phyloP scores from a whole-genome alignment of 768 basidiomycete genomes.

The Myochromella boudieri region DNA sequence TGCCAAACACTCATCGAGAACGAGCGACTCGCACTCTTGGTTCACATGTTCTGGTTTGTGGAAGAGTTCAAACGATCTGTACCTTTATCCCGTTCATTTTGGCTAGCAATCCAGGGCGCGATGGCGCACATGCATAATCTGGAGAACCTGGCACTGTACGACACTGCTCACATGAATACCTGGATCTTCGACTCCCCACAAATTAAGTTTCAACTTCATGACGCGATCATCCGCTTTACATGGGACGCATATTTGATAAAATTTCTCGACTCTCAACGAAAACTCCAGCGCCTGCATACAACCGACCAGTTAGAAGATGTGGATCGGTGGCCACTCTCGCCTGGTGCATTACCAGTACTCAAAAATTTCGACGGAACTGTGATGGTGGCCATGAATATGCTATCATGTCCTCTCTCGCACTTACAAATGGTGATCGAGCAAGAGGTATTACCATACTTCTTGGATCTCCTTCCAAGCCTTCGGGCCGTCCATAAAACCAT shows the following conservation, averaged over 20 bases:
- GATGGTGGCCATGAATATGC: constrained; percentile 38
- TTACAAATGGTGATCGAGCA: constrained; percentile 44
- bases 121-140: constrained; percentile 45
- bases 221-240: constrained; percentile 45
- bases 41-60: constrained; percentile 43
- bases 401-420: constrained; percentile 39
- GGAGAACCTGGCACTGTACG: constrained; percentile 41
- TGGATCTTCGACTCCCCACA: constrained; percentile 46
- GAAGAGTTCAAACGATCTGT: constrained; percentile 29
- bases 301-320: constrained; percentile 24
- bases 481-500: constrained; percentile 22
- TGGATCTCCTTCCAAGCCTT: constrained; percentile 32
- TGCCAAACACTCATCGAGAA: constrained; percentile 36
- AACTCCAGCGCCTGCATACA: constrained; percentile 38
- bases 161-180: constrained; percentile 34
- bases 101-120: constrained; percentile 41
- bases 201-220: constrained; percentile 44
- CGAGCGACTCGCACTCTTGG: constrained; percentile 37
- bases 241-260: constrained; percentile 48
- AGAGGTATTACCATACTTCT: constrained; percentile 28
- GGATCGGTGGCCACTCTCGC: constrained; percentile 1
- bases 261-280: constrained; percentile 49
- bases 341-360: constrained; percentile 36
- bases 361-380: constrained; percentile 45
- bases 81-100: constrained; percentile 34